Conservation (phyloP, 768 basidiomycete species). For the Pulveroboletus sp. region DNA sequence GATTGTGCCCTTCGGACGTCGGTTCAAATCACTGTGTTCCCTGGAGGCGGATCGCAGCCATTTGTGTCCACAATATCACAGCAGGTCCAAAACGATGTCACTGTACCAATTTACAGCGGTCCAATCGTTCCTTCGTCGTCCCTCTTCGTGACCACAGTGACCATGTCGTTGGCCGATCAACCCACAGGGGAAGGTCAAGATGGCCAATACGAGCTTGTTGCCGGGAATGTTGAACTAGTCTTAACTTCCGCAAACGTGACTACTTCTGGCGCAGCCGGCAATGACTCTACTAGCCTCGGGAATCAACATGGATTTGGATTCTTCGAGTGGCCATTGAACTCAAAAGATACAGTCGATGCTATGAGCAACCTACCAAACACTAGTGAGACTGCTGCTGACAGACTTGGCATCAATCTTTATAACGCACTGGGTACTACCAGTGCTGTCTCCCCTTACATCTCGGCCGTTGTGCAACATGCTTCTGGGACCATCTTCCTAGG, state of each 20-base stretch:
- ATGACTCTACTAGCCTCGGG: slow-evolving; percentile 30
- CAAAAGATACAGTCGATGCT: slow-evolving; percentile 47
- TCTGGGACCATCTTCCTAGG: slow-evolving; percentile 68
- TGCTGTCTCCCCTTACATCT: slow-evolving; percentile 37
- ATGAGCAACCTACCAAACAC: slow-evolving; percentile 60
- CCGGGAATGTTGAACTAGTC: slow-evolving; percentile 77
- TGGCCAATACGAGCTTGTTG: slow-evolving; percentile 77
- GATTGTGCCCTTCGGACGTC: slow-evolving; percentile 79
- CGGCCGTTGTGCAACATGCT: slow-evolving; percentile 58
- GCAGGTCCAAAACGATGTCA: slow-evolving; percentile 58
- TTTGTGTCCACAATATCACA: slow-evolving; percentile 71
- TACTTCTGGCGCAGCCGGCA: slow-evolving; percentile 25
- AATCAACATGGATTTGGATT: slow-evolving; percentile 69
- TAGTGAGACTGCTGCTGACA: slow-evolving; percentile 64
- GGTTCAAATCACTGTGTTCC: slow-evolving; percentile 79
- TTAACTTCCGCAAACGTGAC: slow-evolving; percentile 58
- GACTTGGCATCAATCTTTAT: slow-evolving; percentile 56
- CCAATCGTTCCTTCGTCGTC: slow-evolving; percentile 72
- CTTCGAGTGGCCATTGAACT: slow-evolving; percentile 76
- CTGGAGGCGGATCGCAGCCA: slow-evolving; percentile 61
- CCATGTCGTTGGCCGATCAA: slow-evolving; percentile 63
- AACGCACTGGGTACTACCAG: slow-evolving; percentile 50
- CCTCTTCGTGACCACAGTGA: slow-evolving; percentile 68
- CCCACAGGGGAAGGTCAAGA: slow-evolving; percentile 60
- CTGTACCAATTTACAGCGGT: slow-evolving; percentile 69